Evolutionary conservation across 2,329 filamentous ascomycete genomes (phyloP), one percentile per base, ranked within the genome.

Genomic region (Microascus cirrosus): DNA sequence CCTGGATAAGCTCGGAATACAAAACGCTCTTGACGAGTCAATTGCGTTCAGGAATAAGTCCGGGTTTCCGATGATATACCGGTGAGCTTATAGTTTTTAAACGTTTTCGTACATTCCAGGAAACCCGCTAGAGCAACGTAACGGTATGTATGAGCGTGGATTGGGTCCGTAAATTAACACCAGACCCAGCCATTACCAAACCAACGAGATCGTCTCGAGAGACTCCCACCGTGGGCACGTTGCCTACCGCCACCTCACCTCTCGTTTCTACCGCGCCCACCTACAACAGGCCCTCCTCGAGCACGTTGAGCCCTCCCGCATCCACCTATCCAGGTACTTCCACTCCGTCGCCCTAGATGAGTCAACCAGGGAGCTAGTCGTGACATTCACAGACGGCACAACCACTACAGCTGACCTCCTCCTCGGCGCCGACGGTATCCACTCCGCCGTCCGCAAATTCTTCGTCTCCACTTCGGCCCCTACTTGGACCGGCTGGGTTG

Each of bases 341-440:
- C 54, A 66, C 10, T 68, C 64, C 2, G 72, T 75, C 1, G 62
- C 67, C 24, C 66, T 65, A 6, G 65, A 70, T 18, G 63, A 65
- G 0, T 55, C 57, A 2, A 61, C 60, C 2, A 60, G 62, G n/a
- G 65, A 72, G 0, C 64, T 81, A 28, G 12, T 53, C 12, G 32
- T 53, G 1, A 63, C 63, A 28, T 82, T 82, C 62, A 66, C 70
- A n/a, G 79, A 82, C 62, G 77, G 75, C 6, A 73, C 70, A 0
- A 69, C 64, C 2, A 68, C 69, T 0, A 63, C 65, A 0, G 76
- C 75, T 0, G 77, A 82, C 61, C 64, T 80, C 48, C 63, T 81
- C 25, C 70, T 82, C 18, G 79, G 77, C 1, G 74, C 77, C 0
- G 79, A 82, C 64, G 80, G 80, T 45, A 75, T 82, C 53, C 75